Percentiles rank a stretch among this genome's conserved stretches.
Evolutionary conservation across 202 grass and related monocot genomes (phyloP).

Genomic region (Digitaria exilis): DNA sequence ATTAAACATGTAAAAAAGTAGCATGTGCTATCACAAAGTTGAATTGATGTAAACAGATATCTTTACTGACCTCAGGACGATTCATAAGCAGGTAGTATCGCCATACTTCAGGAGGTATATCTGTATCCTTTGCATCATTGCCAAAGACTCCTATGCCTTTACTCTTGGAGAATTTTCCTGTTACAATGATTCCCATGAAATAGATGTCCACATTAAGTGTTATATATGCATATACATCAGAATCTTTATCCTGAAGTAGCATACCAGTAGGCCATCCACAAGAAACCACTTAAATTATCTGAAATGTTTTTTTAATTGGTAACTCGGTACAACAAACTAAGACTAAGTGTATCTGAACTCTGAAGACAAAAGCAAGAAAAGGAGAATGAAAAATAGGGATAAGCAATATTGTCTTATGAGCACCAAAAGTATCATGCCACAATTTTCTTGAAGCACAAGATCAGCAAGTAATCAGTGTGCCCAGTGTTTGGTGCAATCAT

Average conservation of each 20-base stretch:
- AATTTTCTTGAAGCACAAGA: conserved; percentile 11
- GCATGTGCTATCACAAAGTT: conserved; percentile 16
- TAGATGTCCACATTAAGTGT: background rate
- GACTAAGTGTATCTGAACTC: background rate
- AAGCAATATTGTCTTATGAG: background rate
- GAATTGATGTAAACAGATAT: conserved; percentile 21
- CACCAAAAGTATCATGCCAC: conserved; percentile 16
- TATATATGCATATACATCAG: conserved; percentile 26
- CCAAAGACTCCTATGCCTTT: conserved; percentile 95
- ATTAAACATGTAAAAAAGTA: conserved; percentile 31
- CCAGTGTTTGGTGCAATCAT: conserved; percentile 12
- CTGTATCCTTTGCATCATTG: conserved; percentile 84
- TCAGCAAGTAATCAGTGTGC: background rate
- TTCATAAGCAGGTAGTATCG: conserved; percentile 96
- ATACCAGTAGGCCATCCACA: background rate
- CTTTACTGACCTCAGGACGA: conserved; percentile 75
- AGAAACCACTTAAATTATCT: background rate
- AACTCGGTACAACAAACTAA: background rate
- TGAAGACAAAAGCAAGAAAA: background rate
- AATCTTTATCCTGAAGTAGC: conserved; percentile 9
- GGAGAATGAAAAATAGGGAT: conserved; percentile 12
- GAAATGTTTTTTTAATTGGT: conserved; percentile 10
- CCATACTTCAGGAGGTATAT: conserved; percentile 93
- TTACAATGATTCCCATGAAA: conserved; percentile 2
- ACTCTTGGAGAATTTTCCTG: conserved; percentile 92